Base-by-base conservation (phyloP, 1,139 yeast genomes). In the Magnusiomyces fungicola region DNA sequence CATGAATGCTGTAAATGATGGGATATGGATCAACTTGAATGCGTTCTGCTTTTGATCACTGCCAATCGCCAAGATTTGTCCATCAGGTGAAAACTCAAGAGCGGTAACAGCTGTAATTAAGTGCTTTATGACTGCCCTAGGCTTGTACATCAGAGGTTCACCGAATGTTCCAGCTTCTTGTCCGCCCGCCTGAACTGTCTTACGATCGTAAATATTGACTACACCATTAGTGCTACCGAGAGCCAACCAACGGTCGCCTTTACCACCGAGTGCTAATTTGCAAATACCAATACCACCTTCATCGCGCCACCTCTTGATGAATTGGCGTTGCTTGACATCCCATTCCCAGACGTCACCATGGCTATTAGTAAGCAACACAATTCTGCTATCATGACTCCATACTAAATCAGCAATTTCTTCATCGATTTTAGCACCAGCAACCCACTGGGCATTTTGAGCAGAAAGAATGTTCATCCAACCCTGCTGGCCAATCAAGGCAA, bases 271-370 rank as follows among this genome's bases (percentile, higher is more conserved):
- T 48, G 81, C 83, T 32, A 92, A 68, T 53, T 76, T 78, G 5
- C 97, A 88, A 50, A 88, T 79, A 32, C 95, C 95, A 34, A 87
- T 74, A 30, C 95, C 95, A 27, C 95, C 84, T 42, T 82, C 84
- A 63, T 94, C 98, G 48, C 74, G 75, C 98, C 98, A 94, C 62
- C 80, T 79, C 50, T 75, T 73, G 1, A 76, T 55, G 23, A 87
- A 74, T 53, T 75, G 71, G 27, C 76, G 65, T 18, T 67, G 62
- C 2, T 67, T 68, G 50, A 83, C 66, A 54, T 78, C 78, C 70
- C 87, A 94, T 59, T 89, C 96, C 95, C 96, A 90, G 2, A 92
- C 78, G 55, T 88, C 95, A 40, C 97, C 97, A n/a, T 79, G 76
- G 0, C 81, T 73, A 61, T 85, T 90, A 21, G 82, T 78, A 24